phyloP scores from a whole-genome alignment of 2,329 filamentous ascomycete species.

The Epichloe sibirici region DNA sequence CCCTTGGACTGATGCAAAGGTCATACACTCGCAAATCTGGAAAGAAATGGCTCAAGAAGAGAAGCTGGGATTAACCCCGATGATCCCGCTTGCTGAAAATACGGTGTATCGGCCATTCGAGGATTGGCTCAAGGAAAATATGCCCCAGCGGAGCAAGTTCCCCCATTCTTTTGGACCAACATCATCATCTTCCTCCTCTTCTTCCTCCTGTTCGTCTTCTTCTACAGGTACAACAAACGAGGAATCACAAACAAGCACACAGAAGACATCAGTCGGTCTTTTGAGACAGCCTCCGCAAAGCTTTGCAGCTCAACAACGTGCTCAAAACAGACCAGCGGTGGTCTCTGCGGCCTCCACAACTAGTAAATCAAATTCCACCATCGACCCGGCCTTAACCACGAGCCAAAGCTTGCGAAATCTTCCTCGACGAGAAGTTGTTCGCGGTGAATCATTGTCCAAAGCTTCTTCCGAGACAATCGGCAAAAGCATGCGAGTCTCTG shows the following conservation, averaged over 20 bases:
- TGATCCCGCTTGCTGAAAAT: conserved; percentile 48
- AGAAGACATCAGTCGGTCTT: conserved; percentile 28
- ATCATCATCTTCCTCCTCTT: conserved; percentile 3
- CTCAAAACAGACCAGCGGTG: conserved; percentile 35
- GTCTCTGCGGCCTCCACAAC: conserved; percentile 13
- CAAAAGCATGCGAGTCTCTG: conserved; percentile 18
- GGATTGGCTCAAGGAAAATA: conserved; percentile 44
- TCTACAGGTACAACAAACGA: conserved; percentile 10
- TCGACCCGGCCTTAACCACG: conserved; percentile 12
- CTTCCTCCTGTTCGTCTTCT: conserved; percentile 5
- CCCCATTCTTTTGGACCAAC: conserved; percentile 2
- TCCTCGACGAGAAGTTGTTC: conserved; percentile 16
- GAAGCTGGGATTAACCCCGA: conserved; percentile 50
- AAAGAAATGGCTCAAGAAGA: conserved; percentile 58
- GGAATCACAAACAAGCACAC: conserved; percentile 21
- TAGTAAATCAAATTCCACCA: conserved; percentile 15
- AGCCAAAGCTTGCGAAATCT: conserved; percentile 20
- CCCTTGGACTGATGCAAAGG: conserved; percentile 35
- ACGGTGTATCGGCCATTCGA: conserved; percentile 55
- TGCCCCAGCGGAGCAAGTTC: conserved; percentile 4
- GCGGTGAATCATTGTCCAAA: conserved; percentile 13
- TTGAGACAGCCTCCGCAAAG: conserved; percentile 47
- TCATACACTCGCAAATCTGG: conserved; percentile 45
- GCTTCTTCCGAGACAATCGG: conserved; percentile 12
- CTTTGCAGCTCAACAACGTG: conserved; percentile 53